These are phyloP conservation scores for Didymella glomerata DNA, from an alignment of 2,329 filamentous ascomycete species.

Conservation along the genomic window DNA sequence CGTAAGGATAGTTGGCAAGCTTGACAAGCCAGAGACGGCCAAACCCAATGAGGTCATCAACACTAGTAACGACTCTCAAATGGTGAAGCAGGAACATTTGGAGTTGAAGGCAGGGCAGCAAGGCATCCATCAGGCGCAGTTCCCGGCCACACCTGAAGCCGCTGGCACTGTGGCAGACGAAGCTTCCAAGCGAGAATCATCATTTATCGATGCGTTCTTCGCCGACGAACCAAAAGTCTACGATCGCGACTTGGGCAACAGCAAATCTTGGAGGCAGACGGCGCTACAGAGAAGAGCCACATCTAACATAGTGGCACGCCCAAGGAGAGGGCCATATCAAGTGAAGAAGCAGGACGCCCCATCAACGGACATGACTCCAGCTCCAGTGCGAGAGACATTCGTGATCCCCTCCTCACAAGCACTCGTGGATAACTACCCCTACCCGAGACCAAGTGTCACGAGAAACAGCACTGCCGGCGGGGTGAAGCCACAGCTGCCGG, in stretches of 20 bases:
- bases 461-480: background rate
- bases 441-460: conserved; percentile 1
- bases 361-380: background rate
- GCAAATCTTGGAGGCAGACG: conserved; percentile 40
- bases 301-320: background rate
- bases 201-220: conserved; percentile 40
- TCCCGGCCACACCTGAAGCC: background rate
- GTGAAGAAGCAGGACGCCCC: background rate
- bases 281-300: conserved; percentile 26
- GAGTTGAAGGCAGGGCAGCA: background rate
- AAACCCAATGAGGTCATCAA: background rate
- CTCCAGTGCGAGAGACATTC: conserved; percentile 3
- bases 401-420: conserved; percentile 19
- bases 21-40: background rate
- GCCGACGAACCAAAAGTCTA: conserved; percentile 15
- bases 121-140: background rate
- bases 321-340: background rate
- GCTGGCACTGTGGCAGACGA: background rate
- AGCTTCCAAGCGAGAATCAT: conserved; percentile 22
- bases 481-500: background rate
- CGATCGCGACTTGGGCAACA: conserved; percentile 11
- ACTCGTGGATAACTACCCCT: conserved; percentile 17
- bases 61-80: background rate
- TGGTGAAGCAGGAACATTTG: too few species aligned
- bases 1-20: conserved; percentile 11